phyloP scores from a whole-genome alignment of 768 basidiomycete species.

The Termitomyces sp. region DNA sequence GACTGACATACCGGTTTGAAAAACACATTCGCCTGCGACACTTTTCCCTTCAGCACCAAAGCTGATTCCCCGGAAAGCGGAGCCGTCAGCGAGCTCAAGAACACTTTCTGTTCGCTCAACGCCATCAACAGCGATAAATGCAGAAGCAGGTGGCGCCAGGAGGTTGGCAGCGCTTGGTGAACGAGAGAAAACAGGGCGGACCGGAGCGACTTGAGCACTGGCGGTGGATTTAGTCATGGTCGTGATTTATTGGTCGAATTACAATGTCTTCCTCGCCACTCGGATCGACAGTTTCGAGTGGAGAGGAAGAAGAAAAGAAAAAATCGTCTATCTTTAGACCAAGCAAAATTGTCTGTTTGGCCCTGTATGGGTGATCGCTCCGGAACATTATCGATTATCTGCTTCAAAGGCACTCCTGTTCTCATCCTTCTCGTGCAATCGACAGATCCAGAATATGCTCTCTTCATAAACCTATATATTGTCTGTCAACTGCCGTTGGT shows the following conservation, averaged over 20 bases:
- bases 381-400: not conserved
- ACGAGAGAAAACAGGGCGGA: slow-evolving; percentile 40
- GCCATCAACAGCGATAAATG: slow-evolving; percentile 22
- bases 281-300: slow-evolving; percentile 37
- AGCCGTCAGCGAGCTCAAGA: slow-evolving; percentile 87
- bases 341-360: slow-evolving; percentile 28
- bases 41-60: slow-evolving; percentile 93
- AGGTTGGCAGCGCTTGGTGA: slow-evolving; percentile 31
- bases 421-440: not conserved
- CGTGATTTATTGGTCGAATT: slow-evolving; percentile 11
- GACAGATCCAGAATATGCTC: not conserved
- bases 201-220: slow-evolving; percentile 20
- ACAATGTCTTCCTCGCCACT: slow-evolving; percentile 41
- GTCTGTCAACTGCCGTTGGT: not conserved
- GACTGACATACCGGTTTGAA: slow-evolving; percentile 83
- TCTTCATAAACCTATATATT: too few relatives aligned
- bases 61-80: slow-evolving; percentile 82
- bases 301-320: slow-evolving; percentile 43
- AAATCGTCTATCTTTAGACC: slow-evolving; percentile 30
- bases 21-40: slow-evolving; percentile 96
- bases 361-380: not conserved
- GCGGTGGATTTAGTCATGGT: slow-evolving; percentile 16
- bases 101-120: slow-evolving; percentile 50
- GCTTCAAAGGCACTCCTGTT: not conserved
- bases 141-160: slow-evolving; percentile 30